Base-by-base conservation (phyloP, 1,284 basidiomycete species). In the Phaffia rhodozyma region DNA sequence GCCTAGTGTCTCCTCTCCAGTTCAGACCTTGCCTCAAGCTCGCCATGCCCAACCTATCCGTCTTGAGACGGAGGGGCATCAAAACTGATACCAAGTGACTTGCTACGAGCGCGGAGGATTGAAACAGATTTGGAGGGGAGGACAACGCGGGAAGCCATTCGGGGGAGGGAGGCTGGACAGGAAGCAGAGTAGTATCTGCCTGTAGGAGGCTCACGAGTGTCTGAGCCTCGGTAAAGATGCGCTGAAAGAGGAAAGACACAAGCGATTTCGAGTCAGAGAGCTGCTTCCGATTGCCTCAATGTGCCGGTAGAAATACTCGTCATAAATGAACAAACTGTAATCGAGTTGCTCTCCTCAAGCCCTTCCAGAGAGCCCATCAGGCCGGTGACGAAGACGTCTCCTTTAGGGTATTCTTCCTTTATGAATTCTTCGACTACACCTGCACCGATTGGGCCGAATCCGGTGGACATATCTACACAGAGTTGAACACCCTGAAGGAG, bases 401-500 rank as follows among this genome's bases (percentile, higher is more conserved):
- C 69, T 69, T 85, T 87, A 2, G 77, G 71, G 66, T 82, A 79
- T 68, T 87, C 85, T 68, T 87, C 86, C 47, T 64, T 64, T 27
- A 80, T 80, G 66, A 86, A 79, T 1, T 79, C 71, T 4, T 78
- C 77, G 43, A 88, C 73, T 56, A 88, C 78, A 2, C 81, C 76
- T 62, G 78, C 68, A 3, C 79, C 80, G 71, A 88, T 86, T 4
- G 81, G 79, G 1, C 85, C 86, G 67, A 87, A 87, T 0, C 75
- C 78, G 11, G 62, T 63, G 0, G 78, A 71, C 16, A 79, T 81
- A 66, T 88, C 86, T 67, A 81, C 81, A 49, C 81, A 79, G 51
- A 86, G 70, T 75, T 88, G 86, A 27, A 87, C 68, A 16, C 86
- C 86, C 80, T 89, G 87, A 9, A 85, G 77, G 58, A 79, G 79